Evolutionary conservation across 2,329 filamentous ascomycete species (phyloP).

Genomic region (Trichoderma pleuroti): DNA sequence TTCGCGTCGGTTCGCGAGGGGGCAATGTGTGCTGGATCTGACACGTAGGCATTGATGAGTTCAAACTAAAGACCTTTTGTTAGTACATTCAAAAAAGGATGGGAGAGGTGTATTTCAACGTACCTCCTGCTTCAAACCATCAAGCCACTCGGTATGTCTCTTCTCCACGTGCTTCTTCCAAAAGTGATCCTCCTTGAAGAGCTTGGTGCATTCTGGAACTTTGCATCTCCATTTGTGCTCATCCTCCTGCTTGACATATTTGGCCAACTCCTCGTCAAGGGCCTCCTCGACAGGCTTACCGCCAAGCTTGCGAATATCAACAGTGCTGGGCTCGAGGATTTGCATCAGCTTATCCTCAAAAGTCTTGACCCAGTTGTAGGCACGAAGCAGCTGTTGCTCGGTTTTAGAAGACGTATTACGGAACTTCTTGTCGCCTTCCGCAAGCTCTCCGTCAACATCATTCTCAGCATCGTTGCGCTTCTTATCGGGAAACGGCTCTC

Average conservation of each 20-base stretch:
- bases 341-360: constrained; percentile 96
- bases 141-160: constrained; percentile 84
- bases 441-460: constrained; percentile 49
- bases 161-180: constrained; percentile 99
- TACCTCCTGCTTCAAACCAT: constrained; percentile 78
- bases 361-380: constrained; percentile 98
- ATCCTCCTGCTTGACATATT: constrained; percentile 94
- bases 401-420: constrained; percentile 68
- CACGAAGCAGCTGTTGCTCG: constrained; percentile 87
- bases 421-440: constrained; percentile 66
- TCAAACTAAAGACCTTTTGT: constrained; percentile 57
- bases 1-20: constrained; percentile 91
- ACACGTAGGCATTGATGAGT: constrained; percentile 88
- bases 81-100: background rate
- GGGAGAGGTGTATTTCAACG: constrained; percentile 33
- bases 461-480: constrained; percentile 67
- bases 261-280: constrained; percentile 77
- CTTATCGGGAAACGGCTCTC: constrained; percentile 79
- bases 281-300: constrained; percentile 84
- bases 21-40: constrained; percentile 92
- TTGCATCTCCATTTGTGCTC: constrained; percentile 96
- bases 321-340: constrained; percentile 83
- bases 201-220: constrained; percentile 89
- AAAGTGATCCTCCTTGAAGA: constrained; percentile 96
- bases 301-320: constrained; percentile 85